Evolutionary conservation across 768 basidiomycete genomes (phyloP).

Genomic region (Naematelia aurantialba): DNA sequence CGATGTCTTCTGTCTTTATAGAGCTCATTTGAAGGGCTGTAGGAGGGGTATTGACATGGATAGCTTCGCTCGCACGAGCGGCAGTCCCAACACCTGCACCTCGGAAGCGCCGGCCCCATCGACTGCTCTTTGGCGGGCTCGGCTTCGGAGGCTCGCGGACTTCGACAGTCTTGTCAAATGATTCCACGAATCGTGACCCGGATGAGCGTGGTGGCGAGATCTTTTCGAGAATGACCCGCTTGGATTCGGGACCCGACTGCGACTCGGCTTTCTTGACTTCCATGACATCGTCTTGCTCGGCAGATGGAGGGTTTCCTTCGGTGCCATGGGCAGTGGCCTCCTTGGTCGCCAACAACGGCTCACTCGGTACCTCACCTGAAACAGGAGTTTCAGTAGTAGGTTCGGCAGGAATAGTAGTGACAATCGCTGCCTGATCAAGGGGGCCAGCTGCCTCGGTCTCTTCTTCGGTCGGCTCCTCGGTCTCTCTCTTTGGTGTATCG

Average conservation of each 20-base stretch:
- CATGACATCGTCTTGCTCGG: background rate
- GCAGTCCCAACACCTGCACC: conserved; percentile 25
- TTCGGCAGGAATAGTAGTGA: background rate
- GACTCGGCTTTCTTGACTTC: background rate
- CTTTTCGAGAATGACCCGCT: background rate
- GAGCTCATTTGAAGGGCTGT: background rate
- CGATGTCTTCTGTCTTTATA: background rate
- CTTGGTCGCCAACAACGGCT: background rate
- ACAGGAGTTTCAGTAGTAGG: background rate
- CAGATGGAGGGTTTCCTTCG: background rate
- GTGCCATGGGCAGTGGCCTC: background rate
- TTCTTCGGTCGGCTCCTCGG: background rate
- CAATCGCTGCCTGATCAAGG: background rate
- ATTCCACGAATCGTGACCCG: background rate
- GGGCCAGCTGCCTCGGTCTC: background rate
- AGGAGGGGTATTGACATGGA: background rate
- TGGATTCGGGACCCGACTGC: background rate
- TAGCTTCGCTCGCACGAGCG: conserved; percentile 10
- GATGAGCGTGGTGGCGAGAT: background rate
- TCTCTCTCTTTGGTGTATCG: conserved; percentile 1
- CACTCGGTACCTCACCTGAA: background rate
- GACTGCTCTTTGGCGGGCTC: conserved; percentile 2
- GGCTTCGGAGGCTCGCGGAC: conserved; percentile 16
- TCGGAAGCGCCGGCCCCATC: conserved; percentile 13
- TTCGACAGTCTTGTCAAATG: conserved; percentile 7